These are phyloP conservation scores for Phanerochaete sordida DNA, from an alignment of 768 basidiomycete genomes.

Conservation along the genomic window DNA sequence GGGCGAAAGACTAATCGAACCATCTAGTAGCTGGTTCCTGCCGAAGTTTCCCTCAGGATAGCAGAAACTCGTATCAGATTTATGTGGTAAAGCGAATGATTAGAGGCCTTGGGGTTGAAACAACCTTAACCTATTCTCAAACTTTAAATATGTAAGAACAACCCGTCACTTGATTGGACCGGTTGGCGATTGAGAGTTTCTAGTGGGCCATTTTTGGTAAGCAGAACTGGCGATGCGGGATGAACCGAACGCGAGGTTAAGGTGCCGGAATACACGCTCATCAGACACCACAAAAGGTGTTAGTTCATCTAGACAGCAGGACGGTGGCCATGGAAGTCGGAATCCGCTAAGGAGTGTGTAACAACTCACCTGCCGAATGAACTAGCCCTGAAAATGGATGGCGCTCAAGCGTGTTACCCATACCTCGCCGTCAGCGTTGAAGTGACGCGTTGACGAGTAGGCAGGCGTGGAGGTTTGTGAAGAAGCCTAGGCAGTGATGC, in stretches of 20 bases:
- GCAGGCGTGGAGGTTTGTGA: conserved; percentile 75
- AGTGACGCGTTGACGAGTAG: conserved; percentile 73
- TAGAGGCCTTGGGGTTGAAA: conserved; percentile 88
- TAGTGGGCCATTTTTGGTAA: conserved; percentile 75
- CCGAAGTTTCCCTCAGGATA: conserved; percentile 84
- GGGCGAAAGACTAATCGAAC: conserved; percentile 96
- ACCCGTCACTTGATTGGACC: conserved; percentile 47
- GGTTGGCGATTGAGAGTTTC: conserved; percentile 60
- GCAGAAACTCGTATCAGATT: conserved; percentile 57
- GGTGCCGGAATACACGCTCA: conserved; percentile 80
- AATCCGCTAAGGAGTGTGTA: conserved; percentile 86
- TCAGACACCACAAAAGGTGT: conserved; percentile 84
- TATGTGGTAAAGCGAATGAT: conserved; percentile 82
- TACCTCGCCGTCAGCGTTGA: conserved; percentile 75
- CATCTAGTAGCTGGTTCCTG: conserved; percentile 92
- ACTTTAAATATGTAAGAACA: conserved; percentile 64
- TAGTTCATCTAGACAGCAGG: conserved; percentile 88
- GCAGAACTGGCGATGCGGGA: conserved; percentile 71
- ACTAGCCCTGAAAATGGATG: conserved; percentile 91
- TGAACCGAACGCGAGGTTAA: conserved; percentile 73
- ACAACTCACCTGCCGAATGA: conserved; percentile 89
- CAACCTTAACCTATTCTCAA: conserved; percentile 84
- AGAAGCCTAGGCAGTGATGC: conserved; percentile 76
- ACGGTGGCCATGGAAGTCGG: conserved; percentile 85
- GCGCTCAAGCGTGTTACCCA: conserved; percentile 85